Evolutionary conservation across 768 basidiomycete genomes (phyloP).

Genomic region (Neoboletus brunneissimus): DNA sequence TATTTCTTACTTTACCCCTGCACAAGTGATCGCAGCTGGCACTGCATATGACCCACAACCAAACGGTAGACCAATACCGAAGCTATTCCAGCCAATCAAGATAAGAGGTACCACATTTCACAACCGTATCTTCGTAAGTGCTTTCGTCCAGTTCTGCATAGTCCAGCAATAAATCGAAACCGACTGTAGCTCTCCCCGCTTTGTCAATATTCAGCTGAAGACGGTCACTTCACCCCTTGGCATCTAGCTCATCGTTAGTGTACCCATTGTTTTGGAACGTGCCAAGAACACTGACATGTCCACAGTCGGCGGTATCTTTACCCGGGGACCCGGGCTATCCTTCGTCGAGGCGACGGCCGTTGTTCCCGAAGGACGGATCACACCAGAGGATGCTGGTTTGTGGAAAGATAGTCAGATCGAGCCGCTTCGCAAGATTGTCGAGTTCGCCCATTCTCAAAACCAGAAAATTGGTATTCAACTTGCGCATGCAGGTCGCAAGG

Average conservation of each 20-base stretch:
- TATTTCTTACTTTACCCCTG: conserved; percentile 46
- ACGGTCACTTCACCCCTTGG: conserved; percentile 55
- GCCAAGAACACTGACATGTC: background rate
- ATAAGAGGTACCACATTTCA: conserved; percentile 52
- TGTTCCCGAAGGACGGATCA: conserved; percentile 59
- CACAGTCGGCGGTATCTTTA: conserved; percentile 42
- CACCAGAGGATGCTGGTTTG: conserved; percentile 60
- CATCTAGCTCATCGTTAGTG: conserved; percentile 47
- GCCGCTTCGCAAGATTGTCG: conserved; percentile 48
- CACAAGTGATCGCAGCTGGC: conserved; percentile 43
- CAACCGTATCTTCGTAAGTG: conserved; percentile 52
- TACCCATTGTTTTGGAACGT: background rate
- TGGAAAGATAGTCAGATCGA: conserved; percentile 61
- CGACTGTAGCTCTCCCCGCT: conserved; percentile 46
- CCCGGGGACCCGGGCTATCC: conserved; percentile 54
- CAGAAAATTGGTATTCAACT: conserved; percentile 75
- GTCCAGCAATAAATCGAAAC: background rate
- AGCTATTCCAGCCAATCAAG: conserved; percentile 53
- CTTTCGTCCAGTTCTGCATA: background rate
- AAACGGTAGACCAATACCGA: conserved; percentile 39
- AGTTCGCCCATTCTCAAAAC: conserved; percentile 69
- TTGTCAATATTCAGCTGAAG: conserved; percentile 57
- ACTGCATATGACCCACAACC: conserved; percentile 43
- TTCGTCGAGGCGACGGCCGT: conserved; percentile 68
- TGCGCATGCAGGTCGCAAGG: conserved; percentile 77